Percentiles rank a stretch among this genome's conserved stretches.
These are phyloP conservation scores for Scytalidium lignicola DNA, from an alignment of 2,329 filamentous ascomycete genomes.

Conservation along the genomic window DNA sequence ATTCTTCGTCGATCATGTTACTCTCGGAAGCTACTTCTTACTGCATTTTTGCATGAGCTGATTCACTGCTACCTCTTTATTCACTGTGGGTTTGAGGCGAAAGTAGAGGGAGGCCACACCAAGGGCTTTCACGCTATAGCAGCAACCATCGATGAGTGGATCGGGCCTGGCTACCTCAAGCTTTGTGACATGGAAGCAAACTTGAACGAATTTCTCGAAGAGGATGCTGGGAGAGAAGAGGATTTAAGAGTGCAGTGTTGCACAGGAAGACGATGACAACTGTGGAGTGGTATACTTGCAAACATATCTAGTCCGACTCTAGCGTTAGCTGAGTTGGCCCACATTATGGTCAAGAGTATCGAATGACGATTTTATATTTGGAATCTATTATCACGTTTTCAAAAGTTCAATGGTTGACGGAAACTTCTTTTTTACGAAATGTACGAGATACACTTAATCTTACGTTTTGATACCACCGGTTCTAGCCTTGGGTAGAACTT, in stretches of 20 bases:
- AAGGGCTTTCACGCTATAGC: constrained; percentile 55
- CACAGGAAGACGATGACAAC: background rate
- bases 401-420: too few species aligned
- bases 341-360: background rate
- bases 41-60: constrained; percentile 61
- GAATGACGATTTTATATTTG: too few species aligned
- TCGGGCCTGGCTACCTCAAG: constrained; percentile 45
- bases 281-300: background rate
- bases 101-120: constrained; percentile 54
- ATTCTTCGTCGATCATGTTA: constrained; percentile 47
- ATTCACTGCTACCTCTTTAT: constrained; percentile 65
- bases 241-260: background rate
- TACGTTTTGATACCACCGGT: too few species aligned
- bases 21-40: constrained; percentile 56
- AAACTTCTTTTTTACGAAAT: too few species aligned
- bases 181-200: constrained; percentile 59
- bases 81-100: constrained; percentile 52
- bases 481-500: too few species aligned
- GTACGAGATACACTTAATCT: too few species aligned
- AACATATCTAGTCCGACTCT: too few species aligned
- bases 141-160: constrained; percentile 55
- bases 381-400: background rate
- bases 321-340: too few species aligned
- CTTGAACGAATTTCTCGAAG: constrained; percentile 42
- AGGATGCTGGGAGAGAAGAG: background rate